Conservation (phyloP, 106 monocot genomes). For the Acanthochlamys bracteata region DNA sequence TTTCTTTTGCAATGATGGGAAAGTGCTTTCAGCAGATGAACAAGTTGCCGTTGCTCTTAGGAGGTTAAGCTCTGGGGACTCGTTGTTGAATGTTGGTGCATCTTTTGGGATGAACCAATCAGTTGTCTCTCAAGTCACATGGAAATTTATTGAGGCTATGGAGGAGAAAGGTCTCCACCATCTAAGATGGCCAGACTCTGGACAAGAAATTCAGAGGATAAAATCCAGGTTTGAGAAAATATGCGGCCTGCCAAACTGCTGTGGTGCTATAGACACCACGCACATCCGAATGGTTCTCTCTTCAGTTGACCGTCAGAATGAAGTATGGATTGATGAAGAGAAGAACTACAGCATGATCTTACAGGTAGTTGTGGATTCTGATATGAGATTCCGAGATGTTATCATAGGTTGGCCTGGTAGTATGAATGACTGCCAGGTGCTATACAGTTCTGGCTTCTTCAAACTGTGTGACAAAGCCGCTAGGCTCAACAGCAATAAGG, state of each 20-base stretch:
- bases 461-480: constrained; percentile 56
- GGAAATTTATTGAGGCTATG: constrained; percentile 68
- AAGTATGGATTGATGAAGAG: constrained; percentile 54
- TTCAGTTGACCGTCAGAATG: constrained; percentile 33
- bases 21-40: constrained; percentile 33
- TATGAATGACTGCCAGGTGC: constrained; percentile 46
- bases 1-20: constrained; percentile 43
- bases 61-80: constrained; percentile 63
- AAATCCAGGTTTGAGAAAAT: constrained; percentile 48
- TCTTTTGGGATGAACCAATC: constrained; percentile 62
- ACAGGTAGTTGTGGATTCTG: constrained; percentile 46
- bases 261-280: constrained; percentile 62
- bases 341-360: constrained; percentile 67
- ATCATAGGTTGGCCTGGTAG: constrained; percentile 91
- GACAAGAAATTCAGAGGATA: constrained; percentile 28
- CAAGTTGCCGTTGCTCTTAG: constrained; percentile 59
- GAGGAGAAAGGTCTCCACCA: constrained; percentile 48
- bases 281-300: constrained; percentile 59
- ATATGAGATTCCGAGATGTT: constrained; percentile 56
- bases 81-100: constrained; percentile 36
- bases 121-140: constrained; percentile 63
- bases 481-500: constrained; percentile 37
- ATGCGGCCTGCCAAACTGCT: constrained; percentile 59
- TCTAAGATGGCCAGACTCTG: constrained; percentile 47
- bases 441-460: constrained; percentile 65